A percentile compares a stretch with the other conserved stretches of the same genome.
Evolutionary conservation across 352 stramenopile genomes (phyloP).

Genomic region (Phytophthora litchii): DNA sequence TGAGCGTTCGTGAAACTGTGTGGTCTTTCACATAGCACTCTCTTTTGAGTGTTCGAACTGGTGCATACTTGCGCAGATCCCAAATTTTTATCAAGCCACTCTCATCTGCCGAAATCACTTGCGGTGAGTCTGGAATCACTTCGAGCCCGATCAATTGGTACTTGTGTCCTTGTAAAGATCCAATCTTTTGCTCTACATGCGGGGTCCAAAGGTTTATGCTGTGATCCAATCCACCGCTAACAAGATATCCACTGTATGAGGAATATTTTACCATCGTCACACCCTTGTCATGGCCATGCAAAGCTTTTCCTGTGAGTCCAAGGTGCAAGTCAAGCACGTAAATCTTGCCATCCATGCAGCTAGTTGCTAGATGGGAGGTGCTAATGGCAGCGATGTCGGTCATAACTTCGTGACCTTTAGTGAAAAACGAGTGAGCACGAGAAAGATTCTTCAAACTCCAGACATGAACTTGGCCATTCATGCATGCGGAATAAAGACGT

Average conservation of each 20-base stretch:
- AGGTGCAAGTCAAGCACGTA: conserved; percentile 58
- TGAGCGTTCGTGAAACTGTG: conserved; percentile 3
- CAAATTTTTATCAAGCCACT: conserved; percentile 50
- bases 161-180: conserved; percentile 45
- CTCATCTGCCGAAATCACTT: conserved; percentile 62
- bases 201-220: conserved; percentile 67
- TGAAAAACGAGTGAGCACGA: conserved; percentile 47
- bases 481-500: conserved; percentile 46
- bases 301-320: conserved; percentile 30
- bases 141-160: conserved; percentile 61
- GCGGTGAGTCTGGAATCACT: conserved; percentile 42
- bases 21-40: conserved; percentile 40
- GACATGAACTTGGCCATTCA: conserved; percentile 46
- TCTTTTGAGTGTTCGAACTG: conserved; percentile 37
- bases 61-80: conserved; percentile 53
- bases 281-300: conserved; percentile 48
- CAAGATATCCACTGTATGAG: conserved; percentile 51
- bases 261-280: conserved; percentile 57
- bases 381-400: conserved; percentile 50
- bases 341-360: conserved; percentile 58
- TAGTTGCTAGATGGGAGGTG: conserved; percentile 42
- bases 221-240: conserved; percentile 63
- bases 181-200: conserved; percentile 63
- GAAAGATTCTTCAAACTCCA: conserved; percentile 48
- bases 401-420: conserved; percentile 35